Evolutionary conservation across 2,329 filamentous ascomycete species (phyloP).

Genomic region (Fusarium setosum): DNA sequence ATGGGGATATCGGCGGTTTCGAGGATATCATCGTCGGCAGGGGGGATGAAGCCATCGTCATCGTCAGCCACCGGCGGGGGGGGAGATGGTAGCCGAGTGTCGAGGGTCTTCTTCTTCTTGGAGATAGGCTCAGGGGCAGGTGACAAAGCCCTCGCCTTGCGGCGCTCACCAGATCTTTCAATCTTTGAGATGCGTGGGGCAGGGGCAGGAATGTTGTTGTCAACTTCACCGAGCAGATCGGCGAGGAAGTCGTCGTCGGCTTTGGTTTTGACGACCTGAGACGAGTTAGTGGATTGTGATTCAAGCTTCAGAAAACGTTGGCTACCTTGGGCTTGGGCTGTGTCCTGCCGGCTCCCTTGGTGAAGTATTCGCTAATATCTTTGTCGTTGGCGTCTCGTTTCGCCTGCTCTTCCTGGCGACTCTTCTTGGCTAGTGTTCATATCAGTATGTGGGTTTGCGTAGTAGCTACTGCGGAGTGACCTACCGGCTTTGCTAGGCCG

Average conservation of each 20-base stretch:
- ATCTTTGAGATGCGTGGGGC: constrained; percentile 69
- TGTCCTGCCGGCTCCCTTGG: constrained; percentile 71
- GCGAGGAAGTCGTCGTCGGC: constrained; percentile 91
- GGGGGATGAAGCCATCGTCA: constrained; percentile 62
- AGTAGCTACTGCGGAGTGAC: constrained; percentile 19
- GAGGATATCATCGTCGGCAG: constrained; percentile 70
- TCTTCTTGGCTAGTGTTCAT: constrained; percentile 77
- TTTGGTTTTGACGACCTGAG: constrained; percentile 79
- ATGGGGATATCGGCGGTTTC: constrained; percentile 70
- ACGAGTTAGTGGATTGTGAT: constrained; percentile 12
- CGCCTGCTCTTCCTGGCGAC: constrained; percentile 86
- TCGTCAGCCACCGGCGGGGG: constrained; percentile 60
- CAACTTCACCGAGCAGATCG: constrained; percentile 87
- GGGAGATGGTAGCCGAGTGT: constrained; percentile 60
- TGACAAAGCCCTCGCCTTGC: constrained; percentile 83
- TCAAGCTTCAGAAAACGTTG: background rate
- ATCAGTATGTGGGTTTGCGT: background rate
- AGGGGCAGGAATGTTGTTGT: constrained; percentile 73
- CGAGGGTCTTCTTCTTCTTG: constrained; percentile 69
- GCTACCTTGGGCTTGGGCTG: constrained; percentile 84
- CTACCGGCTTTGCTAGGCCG: constrained; percentile 64
- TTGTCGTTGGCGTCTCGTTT: constrained; percentile 89
- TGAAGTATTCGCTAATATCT: constrained; percentile 93
- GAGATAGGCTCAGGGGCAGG: constrained; percentile 68
- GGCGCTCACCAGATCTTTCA: constrained; percentile 79